A percentile compares a stretch with the other conserved stretches of the same genome.
Conservation (phyloP, 2,329 filamentous ascomycete genomes). For the Penicillium sclerotigenum region DNA sequence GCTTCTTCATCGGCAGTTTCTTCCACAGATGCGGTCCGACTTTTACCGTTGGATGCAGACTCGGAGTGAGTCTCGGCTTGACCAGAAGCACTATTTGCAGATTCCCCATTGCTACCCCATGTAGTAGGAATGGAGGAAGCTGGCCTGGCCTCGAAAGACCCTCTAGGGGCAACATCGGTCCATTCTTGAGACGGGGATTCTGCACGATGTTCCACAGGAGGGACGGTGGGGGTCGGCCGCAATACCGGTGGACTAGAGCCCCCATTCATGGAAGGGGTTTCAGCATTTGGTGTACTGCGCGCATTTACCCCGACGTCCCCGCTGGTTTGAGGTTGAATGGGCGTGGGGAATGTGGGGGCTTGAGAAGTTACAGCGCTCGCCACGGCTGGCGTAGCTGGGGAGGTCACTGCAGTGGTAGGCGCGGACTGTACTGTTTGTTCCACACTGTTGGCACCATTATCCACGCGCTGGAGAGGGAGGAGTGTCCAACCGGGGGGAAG, state of each 20-base stretch:
- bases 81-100: neutral
- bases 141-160: slow-evolving; percentile 16
- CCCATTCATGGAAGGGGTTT: neutral
- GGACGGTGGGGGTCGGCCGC: slow-evolving; percentile 15
- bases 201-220: slow-evolving; percentile 10
- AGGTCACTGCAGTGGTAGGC: neutral
- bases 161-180: slow-evolving; percentile 25
- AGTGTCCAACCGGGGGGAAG: slow-evolving; percentile 51
- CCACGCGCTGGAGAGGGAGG: slow-evolving; percentile 28
- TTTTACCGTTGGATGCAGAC: slow-evolving; percentile 35
- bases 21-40: slow-evolving; percentile 36
- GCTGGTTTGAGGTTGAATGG: neutral
- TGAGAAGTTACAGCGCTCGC: neutral
- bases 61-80: slow-evolving; percentile 12
- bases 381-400: slow-evolving; percentile 1
- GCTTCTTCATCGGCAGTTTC: slow-evolving; percentile 33
- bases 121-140: slow-evolving; percentile 13
- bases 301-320: neutral
- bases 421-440: slow-evolving; percentile 1
- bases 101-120: slow-evolving; percentile 10
- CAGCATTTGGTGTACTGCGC: neutral
- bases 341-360: neutral
- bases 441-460: slow-evolving; percentile 1
- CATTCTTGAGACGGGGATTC: slow-evolving; percentile 32
- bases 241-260: neutral